A percentile compares a stretch with the other conserved stretches of the same genome.
Conservation (phyloP, 1,139 yeast genomes). For the Scheffersomyces illinoinensis region DNA sequence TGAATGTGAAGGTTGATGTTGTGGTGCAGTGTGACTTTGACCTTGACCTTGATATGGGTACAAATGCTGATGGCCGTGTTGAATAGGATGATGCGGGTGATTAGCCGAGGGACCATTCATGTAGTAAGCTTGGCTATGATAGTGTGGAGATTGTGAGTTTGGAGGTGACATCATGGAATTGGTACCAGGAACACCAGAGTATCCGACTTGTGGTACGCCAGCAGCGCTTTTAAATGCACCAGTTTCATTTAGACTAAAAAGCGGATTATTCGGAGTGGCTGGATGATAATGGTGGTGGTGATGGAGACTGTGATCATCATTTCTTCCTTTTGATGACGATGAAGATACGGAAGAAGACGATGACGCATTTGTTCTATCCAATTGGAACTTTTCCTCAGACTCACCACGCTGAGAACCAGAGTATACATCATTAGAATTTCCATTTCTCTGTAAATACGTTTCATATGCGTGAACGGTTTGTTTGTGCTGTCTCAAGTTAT, state of each 20-base stretch:
- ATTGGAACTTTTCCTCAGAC: not conserved
- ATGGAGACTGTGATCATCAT: conserved; percentile 5
- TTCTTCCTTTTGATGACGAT: not conserved
- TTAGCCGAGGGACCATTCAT: conserved; percentile 7
- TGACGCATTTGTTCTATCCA: not conserved
- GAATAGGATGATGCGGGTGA: conserved; percentile 5
- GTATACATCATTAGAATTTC: not conserved
- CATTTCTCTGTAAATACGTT: conserved; percentile 16
- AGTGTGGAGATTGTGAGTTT: conserved; percentile 18
- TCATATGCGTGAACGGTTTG: conserved; percentile 91
- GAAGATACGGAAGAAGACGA: not conserved
- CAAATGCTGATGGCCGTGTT: conserved; percentile 3
- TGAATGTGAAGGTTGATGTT: conserved; percentile 8
- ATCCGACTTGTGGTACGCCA: not conserved
- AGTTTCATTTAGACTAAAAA: conserved; percentile 3
- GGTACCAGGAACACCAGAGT: not conserved
- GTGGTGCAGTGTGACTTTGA: not conserved
- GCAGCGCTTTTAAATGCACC: not conserved
- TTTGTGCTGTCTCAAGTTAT: conserved; percentile 87
- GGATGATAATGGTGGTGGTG: conserved; percentile 8
- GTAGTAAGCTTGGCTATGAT: conserved; percentile 7
- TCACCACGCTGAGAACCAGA: not conserved
- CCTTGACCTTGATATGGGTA: not conserved
- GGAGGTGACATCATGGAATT: conserved; percentile 21
- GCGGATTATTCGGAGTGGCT: conserved; percentile 9